Evolutionary conservation across 345 rosid genomes (phyloP), one percentile per base, ranked within the genome.

Genomic region (Bruguiera gymnorhiza): DNA sequence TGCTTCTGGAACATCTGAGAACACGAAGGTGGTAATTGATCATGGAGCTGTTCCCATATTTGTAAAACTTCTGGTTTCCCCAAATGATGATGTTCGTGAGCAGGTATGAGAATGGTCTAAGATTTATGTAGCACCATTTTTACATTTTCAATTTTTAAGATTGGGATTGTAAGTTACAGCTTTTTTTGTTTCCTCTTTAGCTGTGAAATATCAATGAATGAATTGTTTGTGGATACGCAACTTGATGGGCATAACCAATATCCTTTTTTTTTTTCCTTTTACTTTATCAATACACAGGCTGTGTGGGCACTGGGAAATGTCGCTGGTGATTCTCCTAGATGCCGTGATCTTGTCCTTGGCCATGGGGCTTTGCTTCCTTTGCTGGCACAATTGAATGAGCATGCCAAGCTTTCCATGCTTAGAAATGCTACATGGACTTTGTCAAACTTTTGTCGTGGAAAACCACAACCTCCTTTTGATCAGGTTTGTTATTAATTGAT

Each of bases 381-480:
- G 56, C 71, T 91, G 70, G 71, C 87, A 24, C 91, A 86, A 58
- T 77, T 91, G 79, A 86, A 83, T 73, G 93, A 89, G 67, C 83
- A 83, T 69, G 84, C 96, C 29, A 91, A 85, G 67, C 86, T 86
- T 69, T 91, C 97, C 8, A 87, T 91, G 97, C 80, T 89, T 31
- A 86, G 90, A 76, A 91, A 91, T 81, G 93, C 96, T 70, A 91
- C 97, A 60, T 91, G 97, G 97, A 91, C 93, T 1, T 82, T 91
- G 23, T 89, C 97, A 27, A 91, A 89, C 77, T 86, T 91, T 67
- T 91, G 97, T 68, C 76, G 97, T 27, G 97, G 97, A 73, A 91
- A 90, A 73, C 97, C 97, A 24, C 92, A 80, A 24, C 92, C 95
- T 70, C 67, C 81, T 10, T 86, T 87, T 78, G 97, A 89, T 32